Evolutionary conservation across 148 eudicot genomes (phyloP), one percentile per base, ranked within the genome.

Genomic region (Drosera capensis): DNA sequence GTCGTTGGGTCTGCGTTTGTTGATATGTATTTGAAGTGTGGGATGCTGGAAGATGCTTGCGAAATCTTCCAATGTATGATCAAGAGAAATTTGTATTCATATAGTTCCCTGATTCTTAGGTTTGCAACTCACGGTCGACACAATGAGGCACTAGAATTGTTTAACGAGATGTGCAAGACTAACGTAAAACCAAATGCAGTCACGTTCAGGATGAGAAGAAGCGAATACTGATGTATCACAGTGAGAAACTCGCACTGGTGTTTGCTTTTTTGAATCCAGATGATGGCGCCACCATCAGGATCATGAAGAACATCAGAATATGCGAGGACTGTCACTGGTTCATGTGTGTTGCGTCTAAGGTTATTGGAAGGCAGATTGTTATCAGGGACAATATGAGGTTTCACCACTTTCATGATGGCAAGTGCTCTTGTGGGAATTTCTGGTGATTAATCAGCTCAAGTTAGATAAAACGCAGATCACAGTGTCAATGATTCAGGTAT

Each of bases 321-420:
- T 79, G 87, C 23, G 82, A 72, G 58, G 87, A 75, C 38, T 79
- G 82, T 60, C 82, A 79, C 48, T 41, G 42, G 20, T 57, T 75
- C 36, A 79, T 75, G 81, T 71, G 78, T 64, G 69, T 70, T 48
- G 75, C 71, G 41, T 74, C 81, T 42, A 48, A 45, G 58, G 47
- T 70, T 43, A 61, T 54, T 1, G 59, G 60, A 17, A 70, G 76
- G 63, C 70, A 72, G 52, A 75, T 69, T 46, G 36, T 79, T 41
- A 62, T 75, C 14, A 66, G 79, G 34, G 87, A 79, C 57, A 72
- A 65, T 36, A 56, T 67, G 74, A 72, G 87, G 39, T 75, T 79
- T 51, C 82, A 79, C 52, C 77, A 75, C 60, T 79, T 79, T 41
- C 51, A 16, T 30, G 54, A 72, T 45, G 86, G 82, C 21, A 20